Evolutionary conservation across 768 basidiomycete genomes (phyloP).

Genomic region (Boletus coccyginus): DNA sequence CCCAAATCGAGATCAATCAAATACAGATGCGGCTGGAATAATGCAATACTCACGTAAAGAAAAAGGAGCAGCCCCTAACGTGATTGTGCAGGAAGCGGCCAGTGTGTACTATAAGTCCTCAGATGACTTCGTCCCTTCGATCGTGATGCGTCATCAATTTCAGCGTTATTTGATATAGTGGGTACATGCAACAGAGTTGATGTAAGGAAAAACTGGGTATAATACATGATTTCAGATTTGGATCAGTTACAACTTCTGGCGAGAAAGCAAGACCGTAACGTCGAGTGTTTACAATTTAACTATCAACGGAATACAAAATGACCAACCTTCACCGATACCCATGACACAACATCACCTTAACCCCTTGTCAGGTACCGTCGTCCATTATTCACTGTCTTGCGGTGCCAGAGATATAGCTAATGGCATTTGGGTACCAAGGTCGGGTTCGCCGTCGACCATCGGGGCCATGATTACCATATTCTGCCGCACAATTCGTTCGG

Average conservation of each 20-base stretch:
- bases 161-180: no score
- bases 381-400: background rate
- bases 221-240: no score
- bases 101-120: no score
- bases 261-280: no score
- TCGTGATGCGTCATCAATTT: no score
- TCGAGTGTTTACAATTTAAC: no score
- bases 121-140: no score
- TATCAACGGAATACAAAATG: no score
- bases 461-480: conserved; percentile 33
- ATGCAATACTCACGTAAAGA: conserved; percentile 57
- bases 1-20: background rate
- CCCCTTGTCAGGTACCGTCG: background rate
- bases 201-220: no score
- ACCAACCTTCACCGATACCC: no score
- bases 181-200: no score
- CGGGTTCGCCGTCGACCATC: conserved; percentile 31
- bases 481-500: conserved; percentile 21
- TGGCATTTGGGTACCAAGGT: conserved; percentile 31
- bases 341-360: background rate
- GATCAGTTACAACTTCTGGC: no score
- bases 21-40: background rate
- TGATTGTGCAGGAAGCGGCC: conserved; percentile 71
- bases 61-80: conserved; percentile 71
- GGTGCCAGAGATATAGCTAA: conserved; percentile 17